Percentiles rank a stretch among this genome's conserved stretches.
These are phyloP conservation scores for Phytopythium cucurbitacearum DNA, from an alignment of 352 stramenopile genomes.

Conservation along the genomic window DNA sequence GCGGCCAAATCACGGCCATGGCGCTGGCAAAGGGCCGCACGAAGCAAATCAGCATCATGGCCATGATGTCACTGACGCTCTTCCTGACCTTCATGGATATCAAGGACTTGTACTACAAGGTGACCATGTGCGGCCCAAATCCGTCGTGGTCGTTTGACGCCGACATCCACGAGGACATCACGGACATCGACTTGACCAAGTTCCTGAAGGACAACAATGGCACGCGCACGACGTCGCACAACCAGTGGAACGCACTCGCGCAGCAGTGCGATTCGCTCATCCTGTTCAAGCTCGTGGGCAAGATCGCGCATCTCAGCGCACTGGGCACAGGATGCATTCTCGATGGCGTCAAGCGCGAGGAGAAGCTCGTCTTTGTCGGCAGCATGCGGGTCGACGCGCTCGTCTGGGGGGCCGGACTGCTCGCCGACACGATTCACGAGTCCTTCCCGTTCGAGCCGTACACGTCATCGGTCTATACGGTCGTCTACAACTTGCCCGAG, in stretches of 20 bases:
- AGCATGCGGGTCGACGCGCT: conserved; percentile 11
- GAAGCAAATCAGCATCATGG: conserved; percentile 14
- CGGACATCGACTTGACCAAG: conserved; percentile 14
- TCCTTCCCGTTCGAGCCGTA: conserved; percentile 7
- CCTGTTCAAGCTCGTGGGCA: conserved; percentile 11
- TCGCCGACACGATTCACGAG: conserved; percentile 12
- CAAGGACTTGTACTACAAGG: conserved; percentile 23
- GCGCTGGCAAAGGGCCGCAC: neutral
- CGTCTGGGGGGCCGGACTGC: conserved; percentile 12
- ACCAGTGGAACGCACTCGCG: conserved; percentile 22
- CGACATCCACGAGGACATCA: conserved; percentile 14
- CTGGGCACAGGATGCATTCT: conserved; percentile 12
- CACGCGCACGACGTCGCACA: conserved; percentile 6
- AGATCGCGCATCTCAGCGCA: conserved; percentile 13
- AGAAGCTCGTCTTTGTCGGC: conserved; percentile 17
- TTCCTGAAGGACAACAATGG: conserved; percentile 11
- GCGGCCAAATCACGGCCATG: neutral
- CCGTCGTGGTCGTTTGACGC: conserved; percentile 12
- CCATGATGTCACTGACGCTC: conserved; percentile 18
- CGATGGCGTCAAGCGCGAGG: conserved; percentile 9
- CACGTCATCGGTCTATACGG: conserved; percentile 3
- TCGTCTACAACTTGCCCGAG: conserved; percentile 14
- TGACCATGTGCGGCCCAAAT: conserved; percentile 16
- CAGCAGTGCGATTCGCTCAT: conserved; percentile 14
- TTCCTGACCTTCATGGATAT: conserved; percentile 24